Conservation (phyloP, 331 rosid species). For the Arachis monticola region DNA sequence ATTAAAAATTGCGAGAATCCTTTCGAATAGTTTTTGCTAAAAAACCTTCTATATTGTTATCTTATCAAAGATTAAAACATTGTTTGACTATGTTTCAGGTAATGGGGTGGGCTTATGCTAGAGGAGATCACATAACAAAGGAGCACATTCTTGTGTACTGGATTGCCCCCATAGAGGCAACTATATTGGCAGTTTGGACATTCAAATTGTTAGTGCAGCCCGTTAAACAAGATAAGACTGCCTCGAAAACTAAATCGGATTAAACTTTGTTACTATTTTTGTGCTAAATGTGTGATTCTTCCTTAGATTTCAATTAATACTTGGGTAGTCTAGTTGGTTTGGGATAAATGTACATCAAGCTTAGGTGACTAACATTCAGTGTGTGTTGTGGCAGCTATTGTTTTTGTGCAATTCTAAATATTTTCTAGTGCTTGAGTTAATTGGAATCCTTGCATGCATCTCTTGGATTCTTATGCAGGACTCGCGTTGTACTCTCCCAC, state of each 20-base stretch:
- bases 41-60: conserved; percentile 9
- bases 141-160: conserved; percentile 86
- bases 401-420: background rate
- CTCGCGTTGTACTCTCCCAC: background rate
- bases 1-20: no score
- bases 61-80: background rate
- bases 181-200: conserved; percentile 78
- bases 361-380: conserved; percentile 12
- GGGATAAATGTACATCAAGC: conserved; percentile 20
- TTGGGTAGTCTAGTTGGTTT: conserved; percentile 35
- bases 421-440: background rate
- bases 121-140: conserved; percentile 80
- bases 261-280: conserved; percentile 35
- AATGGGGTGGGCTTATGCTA: conserved; percentile 96
- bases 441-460: background rate
- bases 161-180: conserved; percentile 91
- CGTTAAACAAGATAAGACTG: conserved; percentile 48
- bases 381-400: background rate
- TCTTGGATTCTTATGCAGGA: background rate
- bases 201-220: conserved; percentile 60
- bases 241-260: conserved; percentile 63
- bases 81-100: conserved; percentile 52
- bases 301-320: conserved; percentile 20
- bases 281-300: conserved; percentile 1
- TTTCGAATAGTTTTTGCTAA: background rate